These are phyloP conservation scores for Alternaria novae-zelandiae DNA, from an alignment of 2,329 filamentous ascomycete species.

Conservation along the genomic window DNA sequence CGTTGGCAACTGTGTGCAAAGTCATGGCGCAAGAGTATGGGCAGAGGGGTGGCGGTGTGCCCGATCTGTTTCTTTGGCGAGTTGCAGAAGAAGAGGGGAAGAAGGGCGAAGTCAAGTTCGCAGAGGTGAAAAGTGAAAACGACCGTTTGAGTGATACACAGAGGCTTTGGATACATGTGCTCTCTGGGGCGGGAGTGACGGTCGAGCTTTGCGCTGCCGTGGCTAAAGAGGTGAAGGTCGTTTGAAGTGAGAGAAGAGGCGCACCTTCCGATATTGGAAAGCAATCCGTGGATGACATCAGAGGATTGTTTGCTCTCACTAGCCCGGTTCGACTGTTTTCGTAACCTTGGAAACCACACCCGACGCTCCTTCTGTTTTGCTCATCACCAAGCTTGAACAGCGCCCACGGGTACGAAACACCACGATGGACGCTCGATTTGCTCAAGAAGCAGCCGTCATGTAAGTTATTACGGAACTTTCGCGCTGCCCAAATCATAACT, in stretches of 20 bases:
- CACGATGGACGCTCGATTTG: neutral
- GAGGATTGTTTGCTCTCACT: neutral
- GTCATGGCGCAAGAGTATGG: slow-evolving; percentile 96
- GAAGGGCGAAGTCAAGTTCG: slow-evolving; percentile 73
- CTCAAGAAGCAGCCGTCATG: neutral
- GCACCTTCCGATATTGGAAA: neutral
- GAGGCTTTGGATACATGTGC: slow-evolving; percentile 93
- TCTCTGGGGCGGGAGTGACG: slow-evolving; percentile 80
- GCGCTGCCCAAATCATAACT: neutral
- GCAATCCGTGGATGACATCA: neutral
- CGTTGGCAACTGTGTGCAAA: slow-evolving; percentile 84
- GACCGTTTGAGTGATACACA: slow-evolving; percentile 96
- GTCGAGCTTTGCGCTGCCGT: slow-evolving; percentile 80
- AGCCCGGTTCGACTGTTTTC: neutral
- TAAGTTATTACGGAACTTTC: neutral
- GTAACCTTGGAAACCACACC: neutral
- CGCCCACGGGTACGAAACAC: neutral
- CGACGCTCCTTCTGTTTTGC: neutral
- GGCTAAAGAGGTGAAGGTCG: slow-evolving; percentile 59
- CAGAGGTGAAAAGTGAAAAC: slow-evolving; percentile 68
- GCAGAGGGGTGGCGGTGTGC: slow-evolving; percentile 83
- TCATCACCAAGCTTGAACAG: neutral
- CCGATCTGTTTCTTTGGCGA: slow-evolving; percentile 91
- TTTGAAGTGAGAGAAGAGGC: slow-evolving; percentile 1
- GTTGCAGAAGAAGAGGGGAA: slow-evolving; percentile 27